Base-by-base conservation (phyloP, 2,329 filamentous ascomycete genomes). In the Cercospora sp. region DNA sequence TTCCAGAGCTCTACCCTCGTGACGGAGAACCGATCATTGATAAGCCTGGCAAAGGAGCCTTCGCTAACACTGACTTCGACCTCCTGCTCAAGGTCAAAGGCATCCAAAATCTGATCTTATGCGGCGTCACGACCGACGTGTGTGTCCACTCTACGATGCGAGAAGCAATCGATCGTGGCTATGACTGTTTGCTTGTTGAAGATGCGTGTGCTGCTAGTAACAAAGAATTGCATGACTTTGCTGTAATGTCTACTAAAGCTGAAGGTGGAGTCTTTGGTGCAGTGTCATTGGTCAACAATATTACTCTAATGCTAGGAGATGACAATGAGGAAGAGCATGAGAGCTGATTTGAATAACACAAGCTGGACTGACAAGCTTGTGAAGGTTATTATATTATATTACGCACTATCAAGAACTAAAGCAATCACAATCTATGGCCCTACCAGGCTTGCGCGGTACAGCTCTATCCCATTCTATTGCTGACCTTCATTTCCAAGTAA, bases 101-200 rank as follows among this genome's bases (percentile, higher is more conserved):
- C 0, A 76, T 87, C 16, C 83, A 79, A 71, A 87, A 87, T 71
- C 75, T 88, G 63, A 78, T 87, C 12, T 73, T 87, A 16, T 82
- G 81, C 16, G 85, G 85, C 4, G 84, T 87, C 4, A 87, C 85
- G 5, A 86, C 85, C 0, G 85, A 87, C 75, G 84, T 85, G 12
- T 86, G 84, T 71, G 84, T 87, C 3, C 83, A 82, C 26, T 85
- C 80, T 8, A 87, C 85, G 5, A 84, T 87, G 76, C 79, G 85
- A 20, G 85, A 87, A 74, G 85, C 84, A 10, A 86, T 83, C 68
- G 85, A 87, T 76, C 80, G 83, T 5, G 85, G 84, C 0, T 86
- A 84, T 67, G 85, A 87, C 73, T 85, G 84, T 67, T 72, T 85
- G 12, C 71, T 87, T 1, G 73, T 87, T 3, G 81, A 84, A 33